Evolutionary conservation across 306 rosid species (phyloP).

Genomic region (Amphicarpaea edgeworthii): DNA sequence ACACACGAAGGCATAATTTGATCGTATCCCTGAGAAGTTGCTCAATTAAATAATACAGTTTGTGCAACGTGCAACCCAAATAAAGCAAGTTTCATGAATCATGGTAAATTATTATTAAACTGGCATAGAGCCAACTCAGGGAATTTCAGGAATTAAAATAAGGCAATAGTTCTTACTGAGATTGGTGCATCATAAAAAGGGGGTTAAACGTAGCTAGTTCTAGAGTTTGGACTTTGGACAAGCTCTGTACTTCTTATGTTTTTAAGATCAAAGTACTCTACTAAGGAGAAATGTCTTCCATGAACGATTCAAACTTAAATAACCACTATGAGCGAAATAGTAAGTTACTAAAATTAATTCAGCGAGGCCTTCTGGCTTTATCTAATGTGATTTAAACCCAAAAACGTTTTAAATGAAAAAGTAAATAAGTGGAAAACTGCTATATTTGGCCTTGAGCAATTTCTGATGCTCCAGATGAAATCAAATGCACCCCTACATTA

Average conservation of each 20-base stretch:
- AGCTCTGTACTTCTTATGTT: background rate
- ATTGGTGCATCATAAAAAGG: background rate
- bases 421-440: background rate
- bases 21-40: conserved; percentile 4
- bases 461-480: conserved; percentile 27
- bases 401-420: background rate
- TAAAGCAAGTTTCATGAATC: conserved; percentile 10
- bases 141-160: conserved; percentile 24
- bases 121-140: conserved; percentile 4
- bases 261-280: conserved; percentile 25
- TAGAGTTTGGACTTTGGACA: conserved; percentile 3
- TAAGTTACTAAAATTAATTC: conserved; percentile 26
- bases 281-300: background rate
- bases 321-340: conserved; percentile 27
- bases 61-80: conserved; percentile 15
- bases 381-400: conserved; percentile 1
- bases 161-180: background rate
- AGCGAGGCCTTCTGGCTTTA: background rate
- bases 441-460: background rate
- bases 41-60: background rate
- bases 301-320: conserved; percentile 3
- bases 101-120: background rate
- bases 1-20: background rate
- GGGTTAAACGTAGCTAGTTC: background rate
- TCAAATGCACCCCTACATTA: background rate